phyloP scores from a whole-genome alignment of 2,329 filamentous ascomycete genomes.

The Lasiodiplodia sp. region DNA sequence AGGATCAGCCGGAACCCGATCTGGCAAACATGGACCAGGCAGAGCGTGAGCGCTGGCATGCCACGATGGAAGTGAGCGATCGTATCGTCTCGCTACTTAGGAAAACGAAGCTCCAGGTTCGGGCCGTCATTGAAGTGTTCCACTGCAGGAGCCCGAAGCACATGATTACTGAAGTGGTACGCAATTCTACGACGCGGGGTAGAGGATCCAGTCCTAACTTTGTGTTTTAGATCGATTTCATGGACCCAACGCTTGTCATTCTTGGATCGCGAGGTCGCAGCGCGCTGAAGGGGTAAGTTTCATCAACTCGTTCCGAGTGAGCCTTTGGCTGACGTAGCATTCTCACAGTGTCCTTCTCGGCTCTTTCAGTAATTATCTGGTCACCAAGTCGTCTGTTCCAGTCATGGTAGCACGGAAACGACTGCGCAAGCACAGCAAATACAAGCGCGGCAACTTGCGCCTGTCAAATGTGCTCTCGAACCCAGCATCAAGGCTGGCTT shows the following conservation, averaged over 20 bases:
- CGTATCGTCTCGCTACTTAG: slow-evolving; percentile 84
- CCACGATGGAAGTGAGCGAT: slow-evolving; percentile 83
- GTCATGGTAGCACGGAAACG: slow-evolving; percentile 98
- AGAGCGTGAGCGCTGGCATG: slow-evolving; percentile 81
- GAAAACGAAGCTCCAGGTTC: slow-evolving; percentile 90
- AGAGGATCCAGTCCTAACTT: neutral
- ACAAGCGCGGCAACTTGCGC: slow-evolving; percentile 72
- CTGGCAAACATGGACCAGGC: slow-evolving; percentile 55
- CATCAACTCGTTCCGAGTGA: neutral
- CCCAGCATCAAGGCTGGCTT: slow-evolving; percentile 71
- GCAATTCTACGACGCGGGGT: slow-evolving; percentile 35
- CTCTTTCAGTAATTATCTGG: slow-evolving; percentile 96
- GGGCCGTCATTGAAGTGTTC: slow-evolving; percentile 93
- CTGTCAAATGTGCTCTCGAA: slow-evolving; percentile 84
- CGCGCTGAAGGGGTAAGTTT: slow-evolving; percentile 84
- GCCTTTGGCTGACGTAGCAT: neutral
- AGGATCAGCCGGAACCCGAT: slow-evolving; percentile 37
- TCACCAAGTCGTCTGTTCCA: slow-evolving; percentile 94
- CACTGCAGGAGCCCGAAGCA: slow-evolving; percentile 98
- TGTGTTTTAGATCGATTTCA: slow-evolving; percentile 73
- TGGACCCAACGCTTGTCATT: slow-evolving; percentile 91
- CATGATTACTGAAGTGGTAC: slow-evolving; percentile 87
- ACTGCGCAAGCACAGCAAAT: slow-evolving; percentile 84
- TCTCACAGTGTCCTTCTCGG: slow-evolving; percentile 81
- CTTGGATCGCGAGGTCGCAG: slow-evolving; percentile 90